Conservation (phyloP, 2,329 filamentous ascomycete genomes). For the Hymenoscyphus scutula region DNA sequence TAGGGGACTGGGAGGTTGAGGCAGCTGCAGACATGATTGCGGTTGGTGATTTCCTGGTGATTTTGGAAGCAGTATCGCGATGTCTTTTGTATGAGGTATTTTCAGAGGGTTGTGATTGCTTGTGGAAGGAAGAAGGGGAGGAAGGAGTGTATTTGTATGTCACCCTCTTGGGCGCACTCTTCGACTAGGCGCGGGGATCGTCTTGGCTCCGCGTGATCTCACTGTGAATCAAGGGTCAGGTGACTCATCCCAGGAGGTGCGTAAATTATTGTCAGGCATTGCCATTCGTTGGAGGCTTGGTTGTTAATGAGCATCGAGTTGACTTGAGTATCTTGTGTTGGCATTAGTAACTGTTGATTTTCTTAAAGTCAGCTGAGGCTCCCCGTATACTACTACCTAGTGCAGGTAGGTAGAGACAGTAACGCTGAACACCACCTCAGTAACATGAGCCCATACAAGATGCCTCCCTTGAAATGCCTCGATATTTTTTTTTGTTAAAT, state of each 20-base stretch:
- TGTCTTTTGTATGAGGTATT: neutral
- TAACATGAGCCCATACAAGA: too few species aligned
- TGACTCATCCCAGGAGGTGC: neutral
- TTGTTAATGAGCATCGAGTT: neutral
- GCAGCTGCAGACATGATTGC: constrained; percentile 7
- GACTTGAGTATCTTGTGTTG: neutral
- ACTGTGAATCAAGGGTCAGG: neutral
- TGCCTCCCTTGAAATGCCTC: too few species aligned
- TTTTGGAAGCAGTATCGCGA: neutral
- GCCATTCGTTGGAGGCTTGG: neutral
- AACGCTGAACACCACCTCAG: too few species aligned
- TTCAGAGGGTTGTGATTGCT: neutral
- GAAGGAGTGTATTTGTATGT: neutral
- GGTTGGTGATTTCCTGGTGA: neutral
- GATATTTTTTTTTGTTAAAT: too few species aligned
- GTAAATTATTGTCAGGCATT: neutral
- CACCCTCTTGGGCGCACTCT: too few species aligned
- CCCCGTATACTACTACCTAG: too few species aligned
- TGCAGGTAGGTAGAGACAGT: too few species aligned
- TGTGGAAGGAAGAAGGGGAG: neutral
- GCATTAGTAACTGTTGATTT: neutral
- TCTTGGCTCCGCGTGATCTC: neutral
- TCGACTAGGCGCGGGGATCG: neutral
- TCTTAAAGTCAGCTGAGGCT: neutral
- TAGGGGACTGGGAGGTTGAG: constrained; percentile 4